These are phyloP conservation scores for Citrus hindsii DNA, from an alignment of 345 rosid species.

Conservation along the genomic window DNA sequence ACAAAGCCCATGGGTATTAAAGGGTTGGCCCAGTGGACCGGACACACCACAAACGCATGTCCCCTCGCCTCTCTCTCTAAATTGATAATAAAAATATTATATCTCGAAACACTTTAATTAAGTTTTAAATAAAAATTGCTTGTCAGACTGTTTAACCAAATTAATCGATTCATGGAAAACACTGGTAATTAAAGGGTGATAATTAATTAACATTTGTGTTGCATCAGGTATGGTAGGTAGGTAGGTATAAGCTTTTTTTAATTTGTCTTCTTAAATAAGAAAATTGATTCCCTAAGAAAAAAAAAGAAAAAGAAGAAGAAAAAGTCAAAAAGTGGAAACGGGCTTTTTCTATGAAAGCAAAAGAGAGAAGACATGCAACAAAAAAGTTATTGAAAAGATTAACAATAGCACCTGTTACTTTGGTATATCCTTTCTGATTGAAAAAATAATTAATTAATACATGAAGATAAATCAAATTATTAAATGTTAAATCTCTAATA, in stretches of 20 bases:
- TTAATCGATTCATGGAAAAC: too few species aligned
- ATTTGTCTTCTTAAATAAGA: not conserved
- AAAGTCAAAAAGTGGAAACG: not conserved
- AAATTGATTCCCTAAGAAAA: not conserved
- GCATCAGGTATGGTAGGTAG: not conserved
- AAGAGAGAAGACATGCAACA: not conserved
- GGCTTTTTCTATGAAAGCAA: not conserved
- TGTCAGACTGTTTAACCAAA: too few species aligned
- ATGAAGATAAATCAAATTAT: too few species aligned
- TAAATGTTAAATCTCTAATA: too few species aligned
- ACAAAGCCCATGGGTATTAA: not conserved
- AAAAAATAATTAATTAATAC: too few species aligned
- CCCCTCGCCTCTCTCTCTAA: too few species aligned
- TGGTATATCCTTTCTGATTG: too few species aligned
- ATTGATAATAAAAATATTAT: too few species aligned
- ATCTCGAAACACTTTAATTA: too few species aligned
- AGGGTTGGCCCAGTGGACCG: not conserved
- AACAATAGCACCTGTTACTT: too few species aligned
- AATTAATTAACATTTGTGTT: not conserved
- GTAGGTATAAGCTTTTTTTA: not conserved
- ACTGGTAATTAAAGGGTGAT: not conserved
- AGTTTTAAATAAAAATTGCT: too few species aligned
- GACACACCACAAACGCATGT: not conserved
- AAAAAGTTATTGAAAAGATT: not conserved
- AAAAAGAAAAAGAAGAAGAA: not conserved